Evolutionary conservation across 768 basidiomycete genomes (phyloP).

Genomic region (Suillus sp.): DNA sequence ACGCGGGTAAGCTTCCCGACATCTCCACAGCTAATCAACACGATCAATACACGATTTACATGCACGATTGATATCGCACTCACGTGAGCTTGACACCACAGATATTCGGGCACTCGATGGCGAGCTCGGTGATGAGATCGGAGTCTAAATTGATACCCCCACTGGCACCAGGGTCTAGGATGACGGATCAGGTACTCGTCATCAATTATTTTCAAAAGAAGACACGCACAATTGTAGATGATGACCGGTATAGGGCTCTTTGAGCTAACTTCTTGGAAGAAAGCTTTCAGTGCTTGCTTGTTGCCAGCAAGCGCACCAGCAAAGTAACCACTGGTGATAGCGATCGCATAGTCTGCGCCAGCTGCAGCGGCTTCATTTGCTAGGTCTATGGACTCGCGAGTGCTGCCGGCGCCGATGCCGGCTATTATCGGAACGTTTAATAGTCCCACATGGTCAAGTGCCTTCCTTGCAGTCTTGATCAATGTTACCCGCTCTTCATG

Average conservation of each 20-base stretch:
- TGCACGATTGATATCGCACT: conserved; percentile 30
- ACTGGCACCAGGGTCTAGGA: conserved; percentile 80
- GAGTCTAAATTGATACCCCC: conserved; percentile 93
- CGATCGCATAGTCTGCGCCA: conserved; percentile 86
- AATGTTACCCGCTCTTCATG: conserved; percentile 66
- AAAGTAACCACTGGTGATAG: conserved; percentile 87
- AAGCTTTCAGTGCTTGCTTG: conserved; percentile 72
- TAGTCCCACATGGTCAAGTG: conserved; percentile 68
- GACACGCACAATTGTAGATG: conserved; percentile 78
- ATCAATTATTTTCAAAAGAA: conserved; percentile 11
- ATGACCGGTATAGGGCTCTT: conserved; percentile 86
- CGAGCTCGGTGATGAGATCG: conserved; percentile 81
- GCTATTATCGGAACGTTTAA: conserved; percentile 66
- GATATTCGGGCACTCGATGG: conserved; percentile 72
- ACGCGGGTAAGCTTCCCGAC: conserved; percentile 91
- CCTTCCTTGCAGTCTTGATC: conserved; percentile 67
- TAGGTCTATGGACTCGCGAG: conserved; percentile 78
- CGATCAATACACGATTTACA: conserved; percentile 14
- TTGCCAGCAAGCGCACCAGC: conserved; percentile 69
- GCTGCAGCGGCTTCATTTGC: conserved; percentile 76
- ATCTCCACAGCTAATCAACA: conserved; percentile 69
- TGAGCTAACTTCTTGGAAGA: conserved; percentile 73
- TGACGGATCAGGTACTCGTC: neutral
- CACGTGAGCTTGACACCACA: conserved; percentile 90
- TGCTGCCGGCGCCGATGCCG: conserved; percentile 84